phyloP scores from a whole-genome alignment of 345 rosid genomes.

The Brassica incana region DNA sequence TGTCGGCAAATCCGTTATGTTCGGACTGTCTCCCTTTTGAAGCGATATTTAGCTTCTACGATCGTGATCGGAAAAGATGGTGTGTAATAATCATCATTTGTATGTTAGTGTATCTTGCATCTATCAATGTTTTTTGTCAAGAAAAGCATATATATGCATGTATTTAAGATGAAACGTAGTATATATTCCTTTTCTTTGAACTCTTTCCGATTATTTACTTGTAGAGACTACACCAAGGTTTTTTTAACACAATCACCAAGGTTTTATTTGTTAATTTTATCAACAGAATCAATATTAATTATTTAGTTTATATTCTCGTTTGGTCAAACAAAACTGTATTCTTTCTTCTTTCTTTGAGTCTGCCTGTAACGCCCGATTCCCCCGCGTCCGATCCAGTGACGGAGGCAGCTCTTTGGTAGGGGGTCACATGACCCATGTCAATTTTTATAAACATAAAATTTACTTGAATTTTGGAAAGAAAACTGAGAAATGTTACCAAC shows the following conservation, averaged over 20 bases:
- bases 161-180: background rate
- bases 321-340: background rate
- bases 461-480: too few species aligned
- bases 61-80: constrained; percentile 22
- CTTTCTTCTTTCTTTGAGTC: background rate
- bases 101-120: constrained; percentile 10
- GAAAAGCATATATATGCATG: background rate
- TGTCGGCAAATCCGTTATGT: constrained; percentile 31
- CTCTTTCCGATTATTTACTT: background rate
- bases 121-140: background rate
- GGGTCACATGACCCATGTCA: too few species aligned
- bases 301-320: background rate
- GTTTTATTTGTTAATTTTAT: background rate
- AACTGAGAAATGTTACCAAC: too few species aligned
- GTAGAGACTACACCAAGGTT: background rate
- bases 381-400: too few species aligned
- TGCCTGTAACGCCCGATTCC: background rate
- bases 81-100: constrained; percentile 17
- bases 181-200: background rate
- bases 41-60: background rate
- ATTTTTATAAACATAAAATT: too few species aligned
- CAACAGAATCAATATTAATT: background rate
- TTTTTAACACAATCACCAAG: background rate
- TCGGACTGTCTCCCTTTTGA: constrained; percentile 11
- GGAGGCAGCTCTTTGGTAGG: too few species aligned